These are phyloP conservation scores for Allantophomopsis cytisporea DNA, from an alignment of 2,329 filamentous ascomycete species.

Conservation along the genomic window DNA sequence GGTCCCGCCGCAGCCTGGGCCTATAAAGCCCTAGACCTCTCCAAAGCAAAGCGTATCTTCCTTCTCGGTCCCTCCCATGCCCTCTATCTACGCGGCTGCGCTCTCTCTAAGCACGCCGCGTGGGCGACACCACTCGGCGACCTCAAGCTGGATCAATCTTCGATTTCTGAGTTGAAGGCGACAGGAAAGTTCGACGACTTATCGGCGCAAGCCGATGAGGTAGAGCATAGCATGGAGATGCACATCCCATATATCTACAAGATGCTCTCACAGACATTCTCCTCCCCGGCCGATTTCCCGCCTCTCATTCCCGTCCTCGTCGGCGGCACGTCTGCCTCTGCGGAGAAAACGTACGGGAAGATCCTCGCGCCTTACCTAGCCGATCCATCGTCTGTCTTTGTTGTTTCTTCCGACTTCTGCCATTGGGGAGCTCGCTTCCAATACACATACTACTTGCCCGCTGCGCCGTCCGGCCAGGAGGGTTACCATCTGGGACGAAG, in stretches of 20 bases:
- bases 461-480: conserved; percentile 22
- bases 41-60: conserved; percentile 74
- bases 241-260: conserved; percentile 91
- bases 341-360: conserved; percentile 55
- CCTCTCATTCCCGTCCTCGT: conserved; percentile 76
- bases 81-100: conserved; percentile 63
- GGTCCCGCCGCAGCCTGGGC: conserved; percentile 89
- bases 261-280: conserved; percentile 40
- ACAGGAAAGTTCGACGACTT: conserved; percentile 52
- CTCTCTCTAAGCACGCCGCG: conserved; percentile 55
- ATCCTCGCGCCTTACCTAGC: conserved; percentile 67
- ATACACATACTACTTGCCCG: conserved; percentile 65
- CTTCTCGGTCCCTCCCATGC: conserved; percentile 89
- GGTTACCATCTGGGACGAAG: conserved; percentile 16
- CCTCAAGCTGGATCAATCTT: conserved; percentile 47
- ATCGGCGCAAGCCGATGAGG: conserved; percentile 51
- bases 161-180: conserved; percentile 33
- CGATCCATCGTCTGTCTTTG: conserved; percentile 65
- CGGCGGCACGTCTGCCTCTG: conserved; percentile 52
- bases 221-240: conserved; percentile 93
- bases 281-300: conserved; percentile 43
- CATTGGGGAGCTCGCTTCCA: conserved; percentile 83
- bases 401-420: conserved; percentile 92
- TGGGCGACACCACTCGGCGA: conserved; percentile 67
- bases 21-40: conserved; percentile 78